phyloP scores from a whole-genome alignment of 768 basidiomycete genomes.

The Asterophora lycoperdoides region DNA sequence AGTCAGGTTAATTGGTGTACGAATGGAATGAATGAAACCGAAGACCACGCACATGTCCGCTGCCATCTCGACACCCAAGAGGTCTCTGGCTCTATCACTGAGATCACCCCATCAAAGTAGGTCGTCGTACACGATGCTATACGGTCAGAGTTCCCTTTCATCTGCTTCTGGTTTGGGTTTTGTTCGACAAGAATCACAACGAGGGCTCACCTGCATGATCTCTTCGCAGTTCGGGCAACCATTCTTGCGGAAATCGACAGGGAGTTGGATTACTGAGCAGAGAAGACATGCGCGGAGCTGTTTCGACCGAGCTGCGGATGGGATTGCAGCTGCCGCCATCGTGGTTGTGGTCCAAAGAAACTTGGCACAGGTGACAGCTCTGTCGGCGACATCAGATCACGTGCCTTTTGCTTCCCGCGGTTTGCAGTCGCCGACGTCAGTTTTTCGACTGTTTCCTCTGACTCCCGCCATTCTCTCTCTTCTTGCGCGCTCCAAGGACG shows the following conservation, averaged over 20 bases:
- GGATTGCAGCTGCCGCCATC: conserved; percentile 37
- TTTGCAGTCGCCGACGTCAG: neutral
- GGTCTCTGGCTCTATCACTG: conserved; percentile 77
- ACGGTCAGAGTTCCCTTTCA: conserved; percentile 83
- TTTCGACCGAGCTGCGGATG: conserved; percentile 59
- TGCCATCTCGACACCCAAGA: conserved; percentile 99
- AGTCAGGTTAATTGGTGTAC: conserved; percentile 5
- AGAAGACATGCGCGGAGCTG: conserved; percentile 87
- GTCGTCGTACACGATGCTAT: conserved; percentile 86
- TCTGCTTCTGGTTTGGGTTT: conserved; percentile 40
- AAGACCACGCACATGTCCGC: conserved; percentile 65
- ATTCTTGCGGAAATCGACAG: conserved; percentile 74
- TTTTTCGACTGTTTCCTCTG: neutral
- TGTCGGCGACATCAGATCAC: neutral
- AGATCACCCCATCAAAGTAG: conserved; percentile 89
- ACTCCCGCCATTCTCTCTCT: neutral
- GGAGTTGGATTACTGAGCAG: conserved; percentile 85
- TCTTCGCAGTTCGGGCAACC: conserved; percentile 99
- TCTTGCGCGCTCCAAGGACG: conserved; percentile 1
- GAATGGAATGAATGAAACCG: neutral
- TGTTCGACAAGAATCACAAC: neutral
- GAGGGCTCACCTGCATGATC: conserved; percentile 69
- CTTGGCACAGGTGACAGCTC: too few relatives aligned
- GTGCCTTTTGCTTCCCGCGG: neutral
- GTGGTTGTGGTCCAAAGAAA: neutral